Percentiles rank a stretch among this genome's conserved stretches.
phyloP scores from a whole-genome alignment of 2,329 filamentous ascomycete species.

The Pestalotiopsis sp. region DNA sequence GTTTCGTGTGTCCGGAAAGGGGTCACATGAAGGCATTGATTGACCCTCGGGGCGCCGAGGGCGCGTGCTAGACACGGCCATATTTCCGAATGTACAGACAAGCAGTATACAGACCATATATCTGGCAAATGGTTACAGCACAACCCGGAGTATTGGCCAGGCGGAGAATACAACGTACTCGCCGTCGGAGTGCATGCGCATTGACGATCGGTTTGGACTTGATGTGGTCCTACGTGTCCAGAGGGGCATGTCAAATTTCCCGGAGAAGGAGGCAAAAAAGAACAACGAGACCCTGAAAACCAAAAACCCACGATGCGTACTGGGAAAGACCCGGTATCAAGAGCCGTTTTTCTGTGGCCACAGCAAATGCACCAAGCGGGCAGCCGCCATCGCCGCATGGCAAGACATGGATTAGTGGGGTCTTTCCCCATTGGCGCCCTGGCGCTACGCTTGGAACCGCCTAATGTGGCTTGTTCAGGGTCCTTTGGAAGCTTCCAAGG shows the following conservation, averaged over 20 bases:
- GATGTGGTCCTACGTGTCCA: background rate
- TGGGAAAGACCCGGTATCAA: background rate
- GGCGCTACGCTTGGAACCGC: background rate
- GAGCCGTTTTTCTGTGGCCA: background rate
- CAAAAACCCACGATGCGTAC: constrained; percentile 1
- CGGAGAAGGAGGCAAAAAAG: background rate
- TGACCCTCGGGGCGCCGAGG: too few species aligned
- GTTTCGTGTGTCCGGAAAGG: too few species aligned
- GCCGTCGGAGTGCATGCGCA: background rate
- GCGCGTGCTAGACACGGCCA: too few species aligned
- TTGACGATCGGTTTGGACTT: background rate
- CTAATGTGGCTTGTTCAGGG: constrained; percentile 8
- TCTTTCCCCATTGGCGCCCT: background rate
- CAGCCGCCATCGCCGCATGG: constrained; percentile 2
- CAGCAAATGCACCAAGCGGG: background rate
- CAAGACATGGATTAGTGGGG: constrained; percentile 4
- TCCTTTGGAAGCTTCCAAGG: constrained; percentile 8
- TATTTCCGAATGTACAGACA: too few species aligned
- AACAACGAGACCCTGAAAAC: constrained; percentile 1
- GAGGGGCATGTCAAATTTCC: background rate
- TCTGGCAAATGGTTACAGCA: too few species aligned
- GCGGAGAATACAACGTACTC: too few species aligned
- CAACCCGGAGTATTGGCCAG: too few species aligned
- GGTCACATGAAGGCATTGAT: too few species aligned
- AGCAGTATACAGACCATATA: too few species aligned